These are phyloP conservation scores for Apiotrichum montevideense DNA, from an alignment of 1,284 basidiomycete genomes.

Conservation along the genomic window DNA sequence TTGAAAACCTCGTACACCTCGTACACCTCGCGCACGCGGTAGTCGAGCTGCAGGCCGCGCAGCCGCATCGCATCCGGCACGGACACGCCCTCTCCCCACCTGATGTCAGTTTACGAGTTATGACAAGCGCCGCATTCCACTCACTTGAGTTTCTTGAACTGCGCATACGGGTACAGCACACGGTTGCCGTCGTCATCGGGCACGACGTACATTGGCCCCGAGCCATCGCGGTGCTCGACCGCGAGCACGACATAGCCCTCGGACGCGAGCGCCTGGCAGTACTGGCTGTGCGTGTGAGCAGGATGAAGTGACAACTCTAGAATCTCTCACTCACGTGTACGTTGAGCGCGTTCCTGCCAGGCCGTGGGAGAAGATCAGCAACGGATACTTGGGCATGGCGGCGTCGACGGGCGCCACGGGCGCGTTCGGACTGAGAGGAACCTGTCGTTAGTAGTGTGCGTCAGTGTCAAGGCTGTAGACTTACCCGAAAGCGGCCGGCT, in stretches of 20 bases:
- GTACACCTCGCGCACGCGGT: constrained; percentile 62
- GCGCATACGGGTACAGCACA: background rate
- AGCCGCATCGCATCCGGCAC: constrained; percentile 44
- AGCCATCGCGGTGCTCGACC: constrained; percentile 73
- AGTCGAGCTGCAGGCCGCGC: constrained; percentile 59
- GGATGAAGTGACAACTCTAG: background rate
- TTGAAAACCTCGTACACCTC: constrained; percentile 50
- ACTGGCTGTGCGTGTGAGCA: constrained; percentile 45
- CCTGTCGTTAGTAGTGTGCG: background rate
- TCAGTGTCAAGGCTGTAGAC: background rate
- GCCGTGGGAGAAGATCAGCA: constrained; percentile 75
- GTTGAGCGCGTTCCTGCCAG: constrained; percentile 65
- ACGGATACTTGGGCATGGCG: constrained; percentile 53
- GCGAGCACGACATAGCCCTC: constrained; percentile 69
- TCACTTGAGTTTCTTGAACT: constrained; percentile 1
- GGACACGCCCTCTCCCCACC: background rate
- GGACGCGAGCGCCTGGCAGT: constrained; percentile 63
- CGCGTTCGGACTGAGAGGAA: background rate
- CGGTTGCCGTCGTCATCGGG: constrained; percentile 3
- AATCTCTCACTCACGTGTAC: constrained; percentile 53
- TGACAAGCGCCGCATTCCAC: background rate
- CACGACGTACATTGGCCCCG: constrained; percentile 51
- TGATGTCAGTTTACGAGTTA: background rate
- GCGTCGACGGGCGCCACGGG: background rate
- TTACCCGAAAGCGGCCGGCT: background rate